These are phyloP conservation scores for Amanita brunnescens DNA, from an alignment of 768 basidiomycete genomes.

Conservation along the genomic window DNA sequence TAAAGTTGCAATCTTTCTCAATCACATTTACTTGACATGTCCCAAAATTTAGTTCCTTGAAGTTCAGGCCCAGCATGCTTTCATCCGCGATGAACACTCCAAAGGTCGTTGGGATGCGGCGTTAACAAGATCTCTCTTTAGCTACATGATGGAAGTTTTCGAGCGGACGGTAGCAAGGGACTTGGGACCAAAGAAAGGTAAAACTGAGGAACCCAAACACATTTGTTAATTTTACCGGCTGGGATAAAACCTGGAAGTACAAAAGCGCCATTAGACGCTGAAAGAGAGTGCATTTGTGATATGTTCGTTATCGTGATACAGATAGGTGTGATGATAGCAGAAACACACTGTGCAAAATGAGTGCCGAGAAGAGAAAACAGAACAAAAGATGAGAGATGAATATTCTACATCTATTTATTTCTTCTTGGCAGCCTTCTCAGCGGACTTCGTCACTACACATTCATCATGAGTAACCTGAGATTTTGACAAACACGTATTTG, in stretches of 20 bases:
- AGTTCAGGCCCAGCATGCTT: slow-evolving; percentile 96
- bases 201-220: slow-evolving; percentile 54
- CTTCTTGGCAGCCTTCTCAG: slow-evolving; percentile 95
- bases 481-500: slow-evolving; percentile 1
- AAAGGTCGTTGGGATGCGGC: slow-evolving; percentile 98
- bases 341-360: slow-evolving; percentile 31
- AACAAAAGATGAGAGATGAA: slow-evolving; percentile 45
- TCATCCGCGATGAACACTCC: slow-evolving; percentile 84
- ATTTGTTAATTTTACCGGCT: slow-evolving; percentile 52
- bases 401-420: slow-evolving; percentile 80
- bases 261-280: slow-evolving; percentile 7
- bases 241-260: not conserved
- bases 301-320: slow-evolving; percentile 34
- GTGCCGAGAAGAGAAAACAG: slow-evolving; percentile 31
- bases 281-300: not conserved
- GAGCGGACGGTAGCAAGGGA: slow-evolving; percentile 82
- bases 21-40: not conserved
- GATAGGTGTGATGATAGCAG: slow-evolving; percentile 30
- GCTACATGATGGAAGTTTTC: slow-evolving; percentile 90
- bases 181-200: slow-evolving; percentile 55
- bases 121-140: slow-evolving; percentile 69
- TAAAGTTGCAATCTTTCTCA: slow-evolving; percentile 25
- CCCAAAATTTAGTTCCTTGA: slow-evolving; percentile 63
- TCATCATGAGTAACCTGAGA: not conserved
- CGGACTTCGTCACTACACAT: slow-evolving; percentile 77